Evolutionary conservation across 305 asterid genomes (phyloP), one percentile per base, ranked within the genome.

Genomic region (Withania somnifera): DNA sequence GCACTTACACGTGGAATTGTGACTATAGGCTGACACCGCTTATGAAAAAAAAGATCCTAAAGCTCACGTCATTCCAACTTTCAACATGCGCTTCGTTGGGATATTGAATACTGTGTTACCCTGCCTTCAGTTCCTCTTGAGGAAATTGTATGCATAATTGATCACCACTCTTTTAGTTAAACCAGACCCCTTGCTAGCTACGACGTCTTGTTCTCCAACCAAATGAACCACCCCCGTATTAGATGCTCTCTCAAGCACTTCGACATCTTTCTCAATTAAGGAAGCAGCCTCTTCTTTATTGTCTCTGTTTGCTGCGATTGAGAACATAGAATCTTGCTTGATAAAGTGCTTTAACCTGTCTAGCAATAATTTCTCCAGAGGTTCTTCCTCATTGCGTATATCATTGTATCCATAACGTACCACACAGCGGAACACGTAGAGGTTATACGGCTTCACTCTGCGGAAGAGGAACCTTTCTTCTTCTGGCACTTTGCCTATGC

Each of bases 41-140:
- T n/a, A n/a, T n/a, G n/a, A 52, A 17, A 32, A 6, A n/a, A 6
- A 40, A 13, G 10, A 45, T n/a, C 51, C 82, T 89, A 91, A 9
- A 91, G 87, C 58, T 89, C 88, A 80, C 84, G 85, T 88, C 97
- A 93, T 93, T 53, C 97, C 97, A 22, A 93, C 97, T 82, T 92
- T 92, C 51, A 92, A 91, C 97, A 93, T 90, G 36, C 90, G 84
- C 82, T 87, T 85, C 0, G 88, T 91, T 34, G 97, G 95, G 73
- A 92, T 92, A 63, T 89, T 92, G 61, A 89, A 87, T 40, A 92
- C 84, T 77, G 83, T 76, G 45, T 89, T 85, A 58, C 84, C 84
- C 28, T 90, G 90, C 87, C 94, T 90, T 82, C 89, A 51, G 38
- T 89, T 90, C 87, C 81, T 87, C 89, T 86, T 89, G 86, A 93